phyloP scores from a whole-genome alignment of 306 rosid species.

The Malus fusca region DNA sequence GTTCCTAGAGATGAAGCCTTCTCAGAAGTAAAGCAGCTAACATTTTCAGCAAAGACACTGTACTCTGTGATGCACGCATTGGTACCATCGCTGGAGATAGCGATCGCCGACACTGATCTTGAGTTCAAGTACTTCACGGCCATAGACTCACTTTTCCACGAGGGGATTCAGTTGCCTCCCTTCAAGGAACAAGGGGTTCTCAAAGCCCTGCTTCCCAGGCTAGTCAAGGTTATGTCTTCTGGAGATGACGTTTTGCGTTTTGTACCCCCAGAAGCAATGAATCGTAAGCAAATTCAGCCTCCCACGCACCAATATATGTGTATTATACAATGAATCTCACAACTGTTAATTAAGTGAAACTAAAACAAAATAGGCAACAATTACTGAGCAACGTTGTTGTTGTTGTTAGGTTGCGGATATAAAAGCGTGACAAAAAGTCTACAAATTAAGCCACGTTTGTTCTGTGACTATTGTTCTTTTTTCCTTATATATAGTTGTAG shows the following conservation, averaged over 20 bases:
- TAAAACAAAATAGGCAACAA: not conserved
- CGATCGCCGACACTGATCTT: constrained; percentile 12
- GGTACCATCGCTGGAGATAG: constrained; percentile 28
- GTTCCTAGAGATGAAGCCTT: constrained; percentile 75
- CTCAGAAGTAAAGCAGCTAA: constrained; percentile 40
- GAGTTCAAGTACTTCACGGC: constrained; percentile 47
- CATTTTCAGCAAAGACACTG: constrained; percentile 30
- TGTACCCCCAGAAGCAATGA: constrained; percentile 43
- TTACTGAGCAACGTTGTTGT: no score
- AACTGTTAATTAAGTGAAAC: not conserved
- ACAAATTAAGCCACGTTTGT: no score
- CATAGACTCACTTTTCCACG: constrained; percentile 44
- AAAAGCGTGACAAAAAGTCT: no score
- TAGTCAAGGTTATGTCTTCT: constrained; percentile 22
- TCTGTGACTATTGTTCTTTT: no score
- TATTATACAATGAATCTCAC: not conserved
- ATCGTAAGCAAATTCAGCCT: constrained; percentile 22
- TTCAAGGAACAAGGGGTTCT: constrained; percentile 8
- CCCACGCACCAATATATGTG: not conserved
- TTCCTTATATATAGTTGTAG: no score
- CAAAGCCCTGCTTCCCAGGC: constrained; percentile 29
- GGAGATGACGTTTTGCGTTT: constrained; percentile 41
- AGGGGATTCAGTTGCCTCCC: constrained; percentile 46
- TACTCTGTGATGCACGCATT: constrained; percentile 37
- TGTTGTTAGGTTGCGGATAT: no score